phyloP scores from a whole-genome alignment of 805 yeast genomes.

The Saccharomycopsis sp. region DNA sequence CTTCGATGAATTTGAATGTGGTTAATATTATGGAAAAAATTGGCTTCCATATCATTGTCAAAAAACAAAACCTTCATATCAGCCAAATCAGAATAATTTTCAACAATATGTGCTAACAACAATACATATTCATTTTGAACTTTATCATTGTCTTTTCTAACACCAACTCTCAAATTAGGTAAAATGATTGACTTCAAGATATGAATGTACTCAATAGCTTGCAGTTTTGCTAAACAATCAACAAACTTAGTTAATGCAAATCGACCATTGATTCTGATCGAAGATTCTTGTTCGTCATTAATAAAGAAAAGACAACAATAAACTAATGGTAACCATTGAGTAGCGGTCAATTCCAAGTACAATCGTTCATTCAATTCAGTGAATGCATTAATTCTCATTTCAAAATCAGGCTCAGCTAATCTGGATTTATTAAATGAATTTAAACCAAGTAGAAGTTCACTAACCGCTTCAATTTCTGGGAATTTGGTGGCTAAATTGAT shows the following conservation, averaged over 20 bases:
- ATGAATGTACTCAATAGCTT: slow-evolving; percentile 29
- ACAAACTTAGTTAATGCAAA: slow-evolving; percentile 56
- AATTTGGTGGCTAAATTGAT: slow-evolving; percentile 49
- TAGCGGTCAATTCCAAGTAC: slow-evolving; percentile 36
- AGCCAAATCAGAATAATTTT: slow-evolving; percentile 40
- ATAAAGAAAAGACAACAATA: slow-evolving; percentile 63
- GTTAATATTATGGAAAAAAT: slow-evolving; percentile 66
- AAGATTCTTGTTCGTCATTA: slow-evolving; percentile 70
- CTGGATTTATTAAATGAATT: slow-evolving; percentile 61
- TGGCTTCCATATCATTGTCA: slow-evolving; percentile 73
- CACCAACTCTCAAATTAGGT: slow-evolving; percentile 60
- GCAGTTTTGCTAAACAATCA: slow-evolving; percentile 42
- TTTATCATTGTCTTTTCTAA: slow-evolving; percentile 42
- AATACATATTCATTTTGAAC: slow-evolving; percentile 67
- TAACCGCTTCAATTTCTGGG: slow-evolving; percentile 37
- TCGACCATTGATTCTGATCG: slow-evolving; percentile 72
- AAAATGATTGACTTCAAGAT: slow-evolving; percentile 48
- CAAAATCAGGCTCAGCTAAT: slow-evolving; percentile 74
- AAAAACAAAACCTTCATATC: slow-evolving; percentile 61
- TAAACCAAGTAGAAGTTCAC: slow-evolving; percentile 50
- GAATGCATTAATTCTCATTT: slow-evolving; percentile 53
- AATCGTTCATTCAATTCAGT: slow-evolving; percentile 39
- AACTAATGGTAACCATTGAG: slow-evolving; percentile 77
- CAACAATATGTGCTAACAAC: slow-evolving; percentile 58
- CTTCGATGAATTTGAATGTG: slow-evolving; percentile 86